Conservation (phyloP, 2,329 filamentous ascomycete species). For the Pseudocercospora fuligena region DNA sequence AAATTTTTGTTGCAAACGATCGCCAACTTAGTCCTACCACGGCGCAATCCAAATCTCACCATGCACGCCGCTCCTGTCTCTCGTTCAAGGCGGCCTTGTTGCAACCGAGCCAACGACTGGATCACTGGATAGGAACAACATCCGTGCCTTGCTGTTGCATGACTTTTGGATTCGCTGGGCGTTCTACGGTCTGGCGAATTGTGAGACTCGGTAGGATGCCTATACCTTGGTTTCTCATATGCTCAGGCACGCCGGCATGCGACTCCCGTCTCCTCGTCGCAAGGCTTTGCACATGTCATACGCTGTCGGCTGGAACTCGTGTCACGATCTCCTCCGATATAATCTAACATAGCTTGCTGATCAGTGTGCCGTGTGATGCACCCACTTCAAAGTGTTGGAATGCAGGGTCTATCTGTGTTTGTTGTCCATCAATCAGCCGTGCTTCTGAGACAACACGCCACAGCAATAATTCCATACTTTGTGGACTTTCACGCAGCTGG, state of each 20-base stretch:
- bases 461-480: slow-evolving; percentile 8
- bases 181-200: slow-evolving; percentile 21
- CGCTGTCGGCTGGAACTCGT: slow-evolving; percentile 20
- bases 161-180: slow-evolving; percentile 24
- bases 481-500: slow-evolving; percentile 6
- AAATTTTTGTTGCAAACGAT: slow-evolving; percentile 23
- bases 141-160: slow-evolving; percentile 19
- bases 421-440: slow-evolving; percentile 14
- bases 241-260: slow-evolving; percentile 8
- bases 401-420: slow-evolving; percentile 22
- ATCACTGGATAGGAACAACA: neutral
- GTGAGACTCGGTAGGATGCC: slow-evolving; percentile 20
- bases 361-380: slow-evolving; percentile 27
- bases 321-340: slow-evolving; percentile 23
- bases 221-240: slow-evolving; percentile 18
- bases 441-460: slow-evolving; percentile 26
- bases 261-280: slow-evolving; percentile 10
- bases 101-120: slow-evolving; percentile 18
- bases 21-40: slow-evolving; percentile 24
- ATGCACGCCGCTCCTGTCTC: slow-evolving; percentile 16
- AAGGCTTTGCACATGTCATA: slow-evolving; percentile 22
- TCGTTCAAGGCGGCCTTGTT: slow-evolving; percentile 15
- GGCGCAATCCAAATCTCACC: slow-evolving; percentile 24
- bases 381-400: slow-evolving; percentile 21
- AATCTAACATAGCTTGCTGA: slow-evolving; percentile 21